A percentile compares a stretch with the other conserved stretches of the same genome.
These are phyloP conservation scores for Linum trigynum DNA, from an alignment of 345 rosid genomes.

Conservation along the genomic window DNA sequence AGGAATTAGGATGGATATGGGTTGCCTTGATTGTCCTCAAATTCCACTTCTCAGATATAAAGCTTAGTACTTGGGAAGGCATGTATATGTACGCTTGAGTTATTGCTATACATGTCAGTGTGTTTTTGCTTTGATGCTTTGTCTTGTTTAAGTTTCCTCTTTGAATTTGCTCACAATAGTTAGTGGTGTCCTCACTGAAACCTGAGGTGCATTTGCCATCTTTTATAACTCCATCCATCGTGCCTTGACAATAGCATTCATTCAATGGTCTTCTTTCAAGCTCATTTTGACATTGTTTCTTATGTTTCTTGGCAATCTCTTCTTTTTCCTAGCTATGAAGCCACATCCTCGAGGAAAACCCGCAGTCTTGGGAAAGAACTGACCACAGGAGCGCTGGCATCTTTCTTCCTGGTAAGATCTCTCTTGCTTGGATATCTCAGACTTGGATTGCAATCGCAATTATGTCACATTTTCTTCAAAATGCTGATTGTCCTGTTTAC, in stretches of 20 bases:
- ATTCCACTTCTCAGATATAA: too few relatives aligned
- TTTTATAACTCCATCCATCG: too few relatives aligned
- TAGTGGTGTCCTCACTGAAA: too few relatives aligned
- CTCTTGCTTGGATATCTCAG: background rate
- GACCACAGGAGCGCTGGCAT: conserved; percentile 60
- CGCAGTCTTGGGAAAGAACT: conserved; percentile 70
- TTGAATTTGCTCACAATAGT: too few relatives aligned
- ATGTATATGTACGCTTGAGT: too few relatives aligned
- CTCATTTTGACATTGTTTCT: background rate
- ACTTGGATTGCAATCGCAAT: background rate
- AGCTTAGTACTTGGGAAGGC: too few relatives aligned
- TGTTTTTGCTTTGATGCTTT: too few relatives aligned
- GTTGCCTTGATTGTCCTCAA: too few relatives aligned
- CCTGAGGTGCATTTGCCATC: too few relatives aligned
- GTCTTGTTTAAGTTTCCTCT: too few relatives aligned
- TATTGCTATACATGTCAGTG: too few relatives aligned
- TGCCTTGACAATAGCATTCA: background rate
- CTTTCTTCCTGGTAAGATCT: conserved; percentile 62
- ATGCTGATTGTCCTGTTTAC: background rate
- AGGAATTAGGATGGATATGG: too few relatives aligned
- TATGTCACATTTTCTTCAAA: background rate
- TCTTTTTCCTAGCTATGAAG: conserved; percentile 57
- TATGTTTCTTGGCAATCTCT: background rate
- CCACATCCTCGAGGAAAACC: conserved; percentile 67
- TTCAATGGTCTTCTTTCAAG: background rate